phyloP scores from a whole-genome alignment of 108 stramenopile genomes.

The Nannochloropsis gaditana region DNA sequence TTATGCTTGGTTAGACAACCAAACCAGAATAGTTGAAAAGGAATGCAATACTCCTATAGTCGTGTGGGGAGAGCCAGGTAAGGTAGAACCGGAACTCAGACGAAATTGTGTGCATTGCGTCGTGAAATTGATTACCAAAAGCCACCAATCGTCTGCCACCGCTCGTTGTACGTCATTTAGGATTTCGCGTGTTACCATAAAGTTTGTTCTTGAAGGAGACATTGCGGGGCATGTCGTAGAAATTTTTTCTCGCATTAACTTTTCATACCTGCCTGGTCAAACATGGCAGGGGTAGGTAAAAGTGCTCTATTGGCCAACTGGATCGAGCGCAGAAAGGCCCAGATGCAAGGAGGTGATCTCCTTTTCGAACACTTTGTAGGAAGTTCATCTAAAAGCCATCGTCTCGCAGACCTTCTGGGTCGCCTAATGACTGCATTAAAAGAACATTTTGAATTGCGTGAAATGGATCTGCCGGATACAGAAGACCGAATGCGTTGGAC shows the following conservation, averaged over 20 bases:
- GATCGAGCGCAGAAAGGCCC: slow-evolving; percentile 39
- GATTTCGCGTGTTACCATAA: neutral
- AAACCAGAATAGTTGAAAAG: slow-evolving; percentile 47
- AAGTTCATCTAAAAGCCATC: slow-evolving; percentile 45
- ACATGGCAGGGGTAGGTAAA: slow-evolving; percentile 51
- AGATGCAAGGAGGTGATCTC: slow-evolving; percentile 55
- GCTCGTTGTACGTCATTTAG: neutral
- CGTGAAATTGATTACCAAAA: neutral
- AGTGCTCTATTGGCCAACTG: slow-evolving; percentile 58
- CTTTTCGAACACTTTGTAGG: slow-evolving; percentile 60
- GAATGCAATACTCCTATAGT: slow-evolving; percentile 58
- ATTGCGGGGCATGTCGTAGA: neutral
- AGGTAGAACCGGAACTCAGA: neutral
- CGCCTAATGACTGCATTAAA: slow-evolving; percentile 54
- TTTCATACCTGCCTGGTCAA: neutral
- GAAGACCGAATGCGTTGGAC: slow-evolving; percentile 58
- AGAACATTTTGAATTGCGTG: slow-evolving; percentile 56
- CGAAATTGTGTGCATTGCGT: neutral
- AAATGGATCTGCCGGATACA: slow-evolving; percentile 58
- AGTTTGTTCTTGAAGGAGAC: slow-evolving; percentile 33
- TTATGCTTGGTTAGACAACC: slow-evolving; percentile 45
- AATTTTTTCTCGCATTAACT: neutral
- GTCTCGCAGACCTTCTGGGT: slow-evolving; percentile 47
- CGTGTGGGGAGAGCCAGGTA: slow-evolving; percentile 27
- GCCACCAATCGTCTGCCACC: neutral